Conservation (phyloP, 2,329 filamentous ascomycete species). For the Apiospora pterosperma region DNA sequence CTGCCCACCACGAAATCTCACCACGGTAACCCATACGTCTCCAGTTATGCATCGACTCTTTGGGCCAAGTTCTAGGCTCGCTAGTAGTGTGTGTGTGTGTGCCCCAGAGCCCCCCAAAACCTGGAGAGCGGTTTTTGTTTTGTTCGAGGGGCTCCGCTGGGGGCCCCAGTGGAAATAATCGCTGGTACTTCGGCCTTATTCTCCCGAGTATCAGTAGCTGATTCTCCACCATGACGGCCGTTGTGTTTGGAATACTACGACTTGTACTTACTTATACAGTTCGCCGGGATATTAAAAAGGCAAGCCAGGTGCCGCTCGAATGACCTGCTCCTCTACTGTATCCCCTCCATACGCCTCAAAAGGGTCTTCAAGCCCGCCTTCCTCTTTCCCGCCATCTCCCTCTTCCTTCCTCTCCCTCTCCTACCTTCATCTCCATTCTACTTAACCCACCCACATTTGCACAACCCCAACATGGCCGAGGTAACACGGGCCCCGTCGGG, state of each 20-base stretch:
- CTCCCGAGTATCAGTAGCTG: neutral
- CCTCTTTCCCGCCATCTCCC: neutral
- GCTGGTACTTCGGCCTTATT: constrained; percentile 15
- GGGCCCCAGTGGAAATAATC: constrained; percentile 11
- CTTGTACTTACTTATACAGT: neutral
- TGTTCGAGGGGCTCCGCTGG: constrained; percentile 10
- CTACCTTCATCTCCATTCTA: neutral
- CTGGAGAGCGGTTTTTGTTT: constrained; percentile 3
- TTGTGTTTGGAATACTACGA: constrained; percentile 5
- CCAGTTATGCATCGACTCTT: neutral
- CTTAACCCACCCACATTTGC: neutral
- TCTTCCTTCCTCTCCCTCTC: neutral
- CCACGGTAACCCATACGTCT: neutral
- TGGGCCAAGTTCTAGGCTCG: neutral
- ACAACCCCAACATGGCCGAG: constrained; percentile 9
- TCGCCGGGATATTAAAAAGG: neutral
- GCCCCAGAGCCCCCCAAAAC: neutral
- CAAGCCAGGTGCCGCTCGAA: neutral
- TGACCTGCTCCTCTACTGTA: neutral
- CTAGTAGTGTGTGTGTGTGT: neutral
- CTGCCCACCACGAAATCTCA: neutral
- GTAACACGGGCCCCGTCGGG: constrained; percentile 6
- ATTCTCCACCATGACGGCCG: constrained; percentile 3
- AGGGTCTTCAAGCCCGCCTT: neutral
- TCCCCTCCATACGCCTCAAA: neutral